Evolutionary conservation across 305 asterid species (phyloP).

Genomic region (Andrographis paniculata): DNA sequence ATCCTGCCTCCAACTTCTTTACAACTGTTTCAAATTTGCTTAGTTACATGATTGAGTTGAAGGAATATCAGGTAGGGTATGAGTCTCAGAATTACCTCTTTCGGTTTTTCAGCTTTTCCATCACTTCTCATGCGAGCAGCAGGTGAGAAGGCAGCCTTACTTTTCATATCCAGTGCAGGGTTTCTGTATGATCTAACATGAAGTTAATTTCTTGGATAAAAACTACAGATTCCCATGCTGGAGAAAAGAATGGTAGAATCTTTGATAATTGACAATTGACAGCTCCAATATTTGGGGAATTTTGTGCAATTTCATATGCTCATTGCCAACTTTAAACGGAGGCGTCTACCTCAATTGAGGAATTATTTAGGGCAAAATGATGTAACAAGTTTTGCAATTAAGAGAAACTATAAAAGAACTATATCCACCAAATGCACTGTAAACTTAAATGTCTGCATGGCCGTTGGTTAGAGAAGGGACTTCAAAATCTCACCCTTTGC

Average conservation of each 20-base stretch:
- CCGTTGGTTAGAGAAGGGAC: constrained; percentile 11
- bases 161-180: constrained; percentile 24
- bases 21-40: constrained; percentile 24
- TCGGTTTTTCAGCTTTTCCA: constrained; percentile 45
- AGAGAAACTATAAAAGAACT: too few species aligned
- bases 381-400: too few species aligned
- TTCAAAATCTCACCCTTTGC: constrained; percentile 42
- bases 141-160: constrained; percentile 18
- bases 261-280: too few species aligned
- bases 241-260: neutral
- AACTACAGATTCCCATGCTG: neutral
- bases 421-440: too few species aligned
- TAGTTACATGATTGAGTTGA: constrained; percentile 10
- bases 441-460: neutral
- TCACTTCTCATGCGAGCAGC: constrained; percentile 34
- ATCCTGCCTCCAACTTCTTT: constrained; percentile 52
- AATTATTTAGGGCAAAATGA: too few species aligned
- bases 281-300: neutral
- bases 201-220: constrained; percentile 1
- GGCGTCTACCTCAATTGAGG: too few species aligned
- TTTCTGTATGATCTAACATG: constrained; percentile 29
- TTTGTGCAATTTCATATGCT: constrained; percentile 2
- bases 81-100: constrained; percentile 36
- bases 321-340: constrained; percentile 1
- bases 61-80: neutral